phyloP scores from a whole-genome alignment of 495 filamentous ascomycete species.

The Tetracladium setigerum region DNA sequence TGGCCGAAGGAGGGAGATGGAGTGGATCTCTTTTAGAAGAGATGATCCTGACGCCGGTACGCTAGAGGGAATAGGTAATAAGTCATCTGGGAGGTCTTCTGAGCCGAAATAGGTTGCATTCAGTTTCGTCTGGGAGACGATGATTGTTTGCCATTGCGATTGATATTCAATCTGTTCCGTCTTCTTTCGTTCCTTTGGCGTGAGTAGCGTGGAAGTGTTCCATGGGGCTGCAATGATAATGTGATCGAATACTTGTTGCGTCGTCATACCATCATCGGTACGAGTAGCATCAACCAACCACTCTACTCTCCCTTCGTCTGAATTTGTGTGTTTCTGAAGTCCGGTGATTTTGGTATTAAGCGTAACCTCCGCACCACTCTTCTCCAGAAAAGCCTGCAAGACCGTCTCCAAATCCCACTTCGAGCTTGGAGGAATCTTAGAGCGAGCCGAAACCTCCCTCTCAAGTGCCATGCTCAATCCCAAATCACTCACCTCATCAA shows the following conservation, averaged over 20 bases:
- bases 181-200: background rate
- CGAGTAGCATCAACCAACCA: conserved; percentile 3
- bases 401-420: background rate
- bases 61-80: conserved; percentile 2
- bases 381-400: background rate
- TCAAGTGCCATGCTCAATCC: conserved; percentile 2
- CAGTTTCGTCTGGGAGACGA: background rate
- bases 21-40: conserved; percentile 3
- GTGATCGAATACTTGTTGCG: conserved; percentile 7
- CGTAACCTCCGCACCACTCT: conserved; percentile 1
- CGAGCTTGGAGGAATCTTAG: too few species aligned
- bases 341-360: conserved; percentile 7
- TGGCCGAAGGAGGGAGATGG: conserved; percentile 7
- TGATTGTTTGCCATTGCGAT: conserved; percentile 1
- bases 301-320: background rate
- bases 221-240: conserved; percentile 11
- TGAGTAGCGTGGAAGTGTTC: background rate
- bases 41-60: background rate
- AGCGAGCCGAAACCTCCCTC: background rate
- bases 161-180: conserved; percentile 1
- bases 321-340: background rate
- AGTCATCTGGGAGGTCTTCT: background rate
- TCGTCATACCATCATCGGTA: background rate
- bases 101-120: background rate
- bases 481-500: conserved; percentile 8